Evolutionary conservation across 148 eudicot species (phyloP), one percentile per base, ranked within the genome.

Genomic region (Hydrangea macrophylla): DNA sequence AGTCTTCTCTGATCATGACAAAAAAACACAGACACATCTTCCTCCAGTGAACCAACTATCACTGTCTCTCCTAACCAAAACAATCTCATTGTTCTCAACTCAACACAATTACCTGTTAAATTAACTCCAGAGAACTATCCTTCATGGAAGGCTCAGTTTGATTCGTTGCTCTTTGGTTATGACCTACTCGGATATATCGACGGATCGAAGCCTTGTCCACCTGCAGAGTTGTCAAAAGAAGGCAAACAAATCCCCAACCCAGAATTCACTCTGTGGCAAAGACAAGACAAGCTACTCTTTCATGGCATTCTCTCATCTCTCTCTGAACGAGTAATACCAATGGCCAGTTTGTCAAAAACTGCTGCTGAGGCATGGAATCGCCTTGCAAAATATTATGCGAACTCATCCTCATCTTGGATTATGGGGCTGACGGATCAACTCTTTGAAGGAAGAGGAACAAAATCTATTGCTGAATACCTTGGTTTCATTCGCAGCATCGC

Each of bases 391-490:
- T 23, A 44, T 6, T 71, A 54, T 54, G 68, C 74, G 36, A 71
- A 62, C 8, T 23, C 50, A 17, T 53, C 62, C 2, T 55, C 44
- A 13, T 62, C 60, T 9, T 9, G 60, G 1, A 23, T 55, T 18
- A 71, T 71, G 74, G 44, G 22, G n/a, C 18, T 71, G 13, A 39
- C 31, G 5, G 68, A 62, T 33, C 33, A 37, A 23, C 68, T 71
- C 7, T 18, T 24, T 26, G 13, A 42, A n/a, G 32, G 25, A 32
- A 11, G 60, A 32, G 70, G 59, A 31, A 53, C 40, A 9, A 18
- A 42, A 54, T 17, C 20, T 51, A 33, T 65, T 32, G 8, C 59
- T 9, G 23, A 51, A 15, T 66, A 66, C 37, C 59, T 54, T 7
- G 13, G 22, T 0, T n/a, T 0, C 28, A 33, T 66, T 13, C 31